Evolutionary conservation across 768 basidiomycete species (phyloP).

Genomic region (Russula vinacea): DNA sequence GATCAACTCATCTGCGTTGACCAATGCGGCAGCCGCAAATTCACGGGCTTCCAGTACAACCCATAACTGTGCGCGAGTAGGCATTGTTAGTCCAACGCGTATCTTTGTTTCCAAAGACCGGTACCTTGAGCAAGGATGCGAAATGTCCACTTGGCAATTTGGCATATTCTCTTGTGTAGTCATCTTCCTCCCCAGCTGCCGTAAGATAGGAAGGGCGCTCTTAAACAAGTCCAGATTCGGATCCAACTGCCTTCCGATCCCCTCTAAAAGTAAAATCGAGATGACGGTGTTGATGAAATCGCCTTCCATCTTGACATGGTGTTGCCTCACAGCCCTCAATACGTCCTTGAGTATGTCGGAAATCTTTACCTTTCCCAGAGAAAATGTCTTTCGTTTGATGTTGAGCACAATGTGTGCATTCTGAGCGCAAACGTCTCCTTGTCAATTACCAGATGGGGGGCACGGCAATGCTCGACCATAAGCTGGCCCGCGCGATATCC

Average conservation of each 20-base stretch:
- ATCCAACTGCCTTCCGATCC: conserved; percentile 92
- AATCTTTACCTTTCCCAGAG: conserved; percentile 94
- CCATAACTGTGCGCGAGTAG: conserved; percentile 61
- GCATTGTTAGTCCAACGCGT: conserved; percentile 20
- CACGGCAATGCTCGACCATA: conserved; percentile 92
- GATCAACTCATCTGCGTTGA: conserved; percentile 80
- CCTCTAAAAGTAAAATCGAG: conserved; percentile 88
- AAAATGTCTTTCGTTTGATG: conserved; percentile 96
- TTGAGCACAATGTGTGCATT: conserved; percentile 94
- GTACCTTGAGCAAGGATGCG: conserved; percentile 84
- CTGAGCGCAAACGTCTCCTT: conserved; percentile 94
- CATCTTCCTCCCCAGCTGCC: conserved; percentile 91
- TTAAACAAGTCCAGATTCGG: conserved; percentile 92
- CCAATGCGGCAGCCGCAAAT: conserved; percentile 72
- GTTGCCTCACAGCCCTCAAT: conserved; percentile 75
- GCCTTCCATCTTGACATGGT: conserved; percentile 98
- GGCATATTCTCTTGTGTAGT: conserved; percentile 63
- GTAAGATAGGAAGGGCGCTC: conserved; percentile 87
- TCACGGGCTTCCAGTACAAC: conserved; percentile 90
- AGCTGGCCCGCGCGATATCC: conserved; percentile 93
- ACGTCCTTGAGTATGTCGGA: conserved; percentile 91
- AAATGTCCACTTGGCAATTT: conserved; percentile 68
- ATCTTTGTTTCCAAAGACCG: conserved; percentile 25
- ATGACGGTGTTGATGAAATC: conserved; percentile 99
- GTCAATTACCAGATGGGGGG: conserved; percentile 86